Conservation (phyloP, 257 asterid genomes). For the Anisodus acutangulus region DNA sequence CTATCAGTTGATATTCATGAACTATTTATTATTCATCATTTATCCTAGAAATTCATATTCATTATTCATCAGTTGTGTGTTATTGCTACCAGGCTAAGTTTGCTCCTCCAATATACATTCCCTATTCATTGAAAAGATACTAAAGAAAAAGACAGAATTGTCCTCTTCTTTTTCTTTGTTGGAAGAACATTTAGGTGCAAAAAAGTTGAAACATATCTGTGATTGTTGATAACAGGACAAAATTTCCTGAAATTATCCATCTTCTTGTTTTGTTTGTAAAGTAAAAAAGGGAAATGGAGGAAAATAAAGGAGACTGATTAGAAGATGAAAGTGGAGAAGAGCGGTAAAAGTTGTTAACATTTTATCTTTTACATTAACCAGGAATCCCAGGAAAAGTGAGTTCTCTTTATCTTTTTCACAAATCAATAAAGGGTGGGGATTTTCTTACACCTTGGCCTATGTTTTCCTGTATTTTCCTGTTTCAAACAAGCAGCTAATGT, state of each 20-base stretch:
- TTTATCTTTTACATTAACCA: no score
- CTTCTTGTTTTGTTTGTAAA: not conserved
- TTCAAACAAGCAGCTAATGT: no score
- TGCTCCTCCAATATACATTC: not conserved
- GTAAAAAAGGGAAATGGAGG: not conserved
- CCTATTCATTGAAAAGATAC: not conserved
- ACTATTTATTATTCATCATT: not conserved
- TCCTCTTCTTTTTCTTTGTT: not conserved
- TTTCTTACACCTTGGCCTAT: no score
- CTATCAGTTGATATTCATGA: constrained; percentile 11
- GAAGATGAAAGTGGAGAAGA: not conserved
- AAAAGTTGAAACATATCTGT: not conserved
- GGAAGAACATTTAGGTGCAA: not conserved
- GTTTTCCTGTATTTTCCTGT: no score
- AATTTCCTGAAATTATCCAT: not conserved
- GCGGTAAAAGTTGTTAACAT: not conserved
- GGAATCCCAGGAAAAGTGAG: no score
- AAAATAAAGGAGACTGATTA: not conserved
- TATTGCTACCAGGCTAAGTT: not conserved
- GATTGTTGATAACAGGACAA: no score
- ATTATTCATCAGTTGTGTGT: constrained; percentile 8
- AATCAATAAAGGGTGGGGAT: no score
- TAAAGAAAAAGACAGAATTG: not conserved
- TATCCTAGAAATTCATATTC: constrained; percentile 11
- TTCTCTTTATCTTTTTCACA: no score